Percentiles rank a stretch among this genome's conserved stretches.
These are phyloP conservation scores for Suhomyces anneliseae DNA, from an alignment of 1,139 yeast genomes.

Conservation along the genomic window DNA sequence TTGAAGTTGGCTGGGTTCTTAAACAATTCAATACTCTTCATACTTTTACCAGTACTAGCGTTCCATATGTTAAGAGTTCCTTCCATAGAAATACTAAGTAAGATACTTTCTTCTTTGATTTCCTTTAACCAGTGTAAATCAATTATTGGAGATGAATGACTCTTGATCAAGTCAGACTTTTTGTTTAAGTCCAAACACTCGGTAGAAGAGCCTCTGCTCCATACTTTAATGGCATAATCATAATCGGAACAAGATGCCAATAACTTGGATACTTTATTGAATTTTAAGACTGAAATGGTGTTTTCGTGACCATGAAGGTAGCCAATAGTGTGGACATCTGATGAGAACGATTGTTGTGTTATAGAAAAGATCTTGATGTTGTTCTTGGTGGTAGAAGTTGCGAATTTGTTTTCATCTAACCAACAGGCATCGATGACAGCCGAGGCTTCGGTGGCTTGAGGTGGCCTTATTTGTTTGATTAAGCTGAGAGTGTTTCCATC, in stretches of 20 bases:
- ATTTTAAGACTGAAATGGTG: conserved; percentile 56
- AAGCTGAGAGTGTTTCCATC: conserved; percentile 36
- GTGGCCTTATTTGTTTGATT: conserved; percentile 29
- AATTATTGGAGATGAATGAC: conserved; percentile 58
- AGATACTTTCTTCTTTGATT: conserved; percentile 22
- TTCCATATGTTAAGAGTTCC: conserved; percentile 75
- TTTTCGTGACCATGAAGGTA: conserved; percentile 68
- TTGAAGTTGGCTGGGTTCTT: conserved; percentile 24
- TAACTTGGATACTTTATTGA: conserved; percentile 51
- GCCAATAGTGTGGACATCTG: conserved; percentile 50
- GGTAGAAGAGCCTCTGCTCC: conserved; percentile 65
- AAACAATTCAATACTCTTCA: conserved; percentile 28
- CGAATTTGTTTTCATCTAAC: conserved; percentile 71
- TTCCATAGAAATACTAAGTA: conserved; percentile 58
- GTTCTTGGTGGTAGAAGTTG: conserved; percentile 61
- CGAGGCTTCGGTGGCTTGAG: conserved; percentile 6
- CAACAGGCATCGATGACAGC: conserved; percentile 49
- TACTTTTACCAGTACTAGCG: conserved; percentile 37
- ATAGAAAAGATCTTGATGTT: conserved; percentile 61
- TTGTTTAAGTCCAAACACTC: conserved; percentile 34
- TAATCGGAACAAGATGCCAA: conserved; percentile 72
- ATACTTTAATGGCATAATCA: conserved; percentile 67
- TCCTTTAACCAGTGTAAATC: conserved; percentile 51
- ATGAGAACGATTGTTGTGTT: conserved; percentile 16
- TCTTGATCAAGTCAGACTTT: conserved; percentile 15